Evolutionary conservation across 2,329 filamentous ascomycete species (phyloP).

Genomic region (Scytalidium lignicola): DNA sequence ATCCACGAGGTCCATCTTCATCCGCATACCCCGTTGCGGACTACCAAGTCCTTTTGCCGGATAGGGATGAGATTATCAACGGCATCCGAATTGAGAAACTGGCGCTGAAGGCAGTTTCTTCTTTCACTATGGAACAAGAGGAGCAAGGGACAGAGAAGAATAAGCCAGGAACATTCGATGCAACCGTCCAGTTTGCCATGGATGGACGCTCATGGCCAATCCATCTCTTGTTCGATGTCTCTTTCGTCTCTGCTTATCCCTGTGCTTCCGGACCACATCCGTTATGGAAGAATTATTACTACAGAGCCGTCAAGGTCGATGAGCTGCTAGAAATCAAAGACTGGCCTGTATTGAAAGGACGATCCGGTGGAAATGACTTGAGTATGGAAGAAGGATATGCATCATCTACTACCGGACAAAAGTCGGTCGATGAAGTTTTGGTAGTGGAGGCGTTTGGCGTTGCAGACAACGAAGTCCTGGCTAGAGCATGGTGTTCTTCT

Average conservation of each 20-base stretch:
- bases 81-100: constrained; percentile 66
- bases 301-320: constrained; percentile 54
- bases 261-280: constrained; percentile 61
- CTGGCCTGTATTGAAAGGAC: constrained; percentile 43
- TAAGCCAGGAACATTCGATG: constrained; percentile 50
- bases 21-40: constrained; percentile 59
- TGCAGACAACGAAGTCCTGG: constrained; percentile 70
- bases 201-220: constrained; percentile 60
- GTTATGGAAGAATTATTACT: constrained; percentile 67
- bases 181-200: constrained; percentile 58
- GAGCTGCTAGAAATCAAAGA: constrained; percentile 60
- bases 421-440: constrained; percentile 53
- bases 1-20: constrained; percentile 62
- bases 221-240: constrained; percentile 57
- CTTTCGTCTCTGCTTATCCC: constrained; percentile 61
- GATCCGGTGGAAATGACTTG: neutral
- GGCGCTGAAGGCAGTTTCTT: constrained; percentile 45
- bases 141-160: constrained; percentile 10
- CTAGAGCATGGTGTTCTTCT: constrained; percentile 71
- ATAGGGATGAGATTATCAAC: constrained; percentile 52
- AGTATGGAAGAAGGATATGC: neutral
- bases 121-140: constrained; percentile 9
- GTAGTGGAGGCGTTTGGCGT: constrained; percentile 70
- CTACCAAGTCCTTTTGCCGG: constrained; percentile 55
- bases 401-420: constrained; percentile 1